Base-by-base conservation (phyloP, 2,329 filamentous ascomycete species). In the Penicillium sp. region DNA sequence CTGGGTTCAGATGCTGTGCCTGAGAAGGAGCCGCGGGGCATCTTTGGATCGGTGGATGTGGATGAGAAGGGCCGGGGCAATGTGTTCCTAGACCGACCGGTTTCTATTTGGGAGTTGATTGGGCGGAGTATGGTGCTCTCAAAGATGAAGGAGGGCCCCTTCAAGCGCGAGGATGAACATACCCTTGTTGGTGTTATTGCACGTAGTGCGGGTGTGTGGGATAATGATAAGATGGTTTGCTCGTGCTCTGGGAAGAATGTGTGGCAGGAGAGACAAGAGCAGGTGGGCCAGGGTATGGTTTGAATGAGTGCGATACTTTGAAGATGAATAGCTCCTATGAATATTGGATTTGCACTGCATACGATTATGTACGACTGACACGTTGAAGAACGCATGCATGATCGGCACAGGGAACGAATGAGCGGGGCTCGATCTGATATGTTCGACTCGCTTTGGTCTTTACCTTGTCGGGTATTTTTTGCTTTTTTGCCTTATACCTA, bases 211-310 rank as follows among this genome's bases (percentile, higher is more conserved):
- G 93, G 93, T n/a, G 86, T 95, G 51, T 98, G 93, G 93, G 91
- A 96, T 68, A 95, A 98, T 61, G 89, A 96, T 67, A 98, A 97
- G 78, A 95, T 87, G 37, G 91, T 98, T 5, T 98, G 93, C 69
- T 95, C 89, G 39, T 98, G 93, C 70, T 95, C 89, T 29, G 93
- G 93, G 3, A 97, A 97, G 81, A 97, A 90, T 46, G 81, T 98
- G 9, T 98, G 93, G 93, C 87, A 98, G 70, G 93, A 98, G 76
- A 82, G 93, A 59, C 84, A 85, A 70, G 90, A 96, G 62, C 88
- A 95, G 73, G 82, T 90, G 34, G 77, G 79, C 56, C 90, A 88
- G 72, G 93, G 93, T 2, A 97, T 98, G 88, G 73, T 93, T 58
- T n/a, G n/a, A n/a, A n/a, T n/a, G n/a, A n/a, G n/a, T n/a, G n/a